Evolutionary conservation across 345 rosid species (phyloP), one percentile per base, ranked within the genome.

Genomic region (Hibiscus syriacus): DNA sequence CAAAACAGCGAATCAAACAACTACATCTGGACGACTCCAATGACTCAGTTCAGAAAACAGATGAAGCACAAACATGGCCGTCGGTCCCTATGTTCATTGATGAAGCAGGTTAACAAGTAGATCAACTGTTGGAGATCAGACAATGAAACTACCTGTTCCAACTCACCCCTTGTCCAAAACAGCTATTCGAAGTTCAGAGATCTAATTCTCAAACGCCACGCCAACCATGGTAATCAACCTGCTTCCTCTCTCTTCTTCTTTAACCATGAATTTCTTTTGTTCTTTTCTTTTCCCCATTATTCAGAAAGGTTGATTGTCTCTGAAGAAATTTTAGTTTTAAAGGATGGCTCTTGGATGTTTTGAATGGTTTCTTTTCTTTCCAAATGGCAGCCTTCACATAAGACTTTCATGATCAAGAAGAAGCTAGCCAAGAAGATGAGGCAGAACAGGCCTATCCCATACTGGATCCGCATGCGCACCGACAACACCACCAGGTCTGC

Each of bases 381-480:
- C 11, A 12, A 41, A 12, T 39, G 3, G 17, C 76, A 90, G 98
- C 98, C 97, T 83, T 86, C 97, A 11, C 97, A 92, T 84, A 92
- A 92, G 88, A 75, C 90, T 16, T 92, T 88, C 64, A 84, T 32
- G 80, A 88, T 87, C 34, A 87, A 87, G 86, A 87, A 87, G 82
- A 87, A 84, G 74, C 80, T 87, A 34, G 92, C 85, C 32, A 87
- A 87, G 87, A 87, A 87, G 85, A 85, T 87, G 92, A 76, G 92
- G 76, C 92, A 87, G 79, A 87, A 87, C 76, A 73, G 89, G 79
- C 92, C 92, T 1, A 85, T 87, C 48, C 92, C 92, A 45, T 80
- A 84, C 75, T 87, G 92, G 92, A 84, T 87, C 26, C 89, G 92
- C 55, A 70, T 81, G 87, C 73, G 86, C 43, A 84, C 92, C 10